These are phyloP conservation scores for Lagenaria siceraria DNA, from an alignment of 306 rosid genomes.

Conservation along the genomic window DNA sequence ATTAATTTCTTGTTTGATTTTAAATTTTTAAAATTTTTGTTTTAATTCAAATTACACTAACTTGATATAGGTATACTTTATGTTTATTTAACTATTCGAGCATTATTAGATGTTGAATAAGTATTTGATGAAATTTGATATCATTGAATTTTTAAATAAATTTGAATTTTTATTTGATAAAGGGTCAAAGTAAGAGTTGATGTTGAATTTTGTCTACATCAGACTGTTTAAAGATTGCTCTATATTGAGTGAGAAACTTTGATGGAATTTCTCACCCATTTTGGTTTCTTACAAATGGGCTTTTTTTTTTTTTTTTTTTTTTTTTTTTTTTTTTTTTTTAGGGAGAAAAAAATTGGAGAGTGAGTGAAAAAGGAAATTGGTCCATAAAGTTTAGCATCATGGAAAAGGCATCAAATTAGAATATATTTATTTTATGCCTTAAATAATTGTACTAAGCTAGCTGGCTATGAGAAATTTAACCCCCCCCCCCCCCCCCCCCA, in stretches of 20 bases:
- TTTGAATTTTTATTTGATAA: no score
- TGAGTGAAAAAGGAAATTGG: not conserved
- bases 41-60: no score
- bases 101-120: no score
- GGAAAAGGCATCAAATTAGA: constrained; percentile 1
- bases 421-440: not conserved
- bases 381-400: not conserved
- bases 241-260: not conserved
- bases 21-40: no score
- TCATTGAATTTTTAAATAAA: not conserved
- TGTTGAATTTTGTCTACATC: not conserved
- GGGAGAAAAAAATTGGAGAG: not conserved
- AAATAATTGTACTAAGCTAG: not conserved
- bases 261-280: not conserved
- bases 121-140: no score
- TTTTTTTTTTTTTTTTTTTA: no score
- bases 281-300: not conserved
- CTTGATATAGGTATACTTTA: no score
- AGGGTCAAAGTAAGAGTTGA: no score
- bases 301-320: not conserved
- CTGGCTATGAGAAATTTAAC: not conserved
- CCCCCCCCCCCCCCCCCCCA: not conserved
- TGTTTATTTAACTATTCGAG: no score
- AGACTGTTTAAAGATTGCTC: not conserved
- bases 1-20: no score